These are phyloP conservation scores for Sarocladium brachiariae DNA, from an alignment of 2,329 filamentous ascomycete genomes.

Conservation along the genomic window DNA sequence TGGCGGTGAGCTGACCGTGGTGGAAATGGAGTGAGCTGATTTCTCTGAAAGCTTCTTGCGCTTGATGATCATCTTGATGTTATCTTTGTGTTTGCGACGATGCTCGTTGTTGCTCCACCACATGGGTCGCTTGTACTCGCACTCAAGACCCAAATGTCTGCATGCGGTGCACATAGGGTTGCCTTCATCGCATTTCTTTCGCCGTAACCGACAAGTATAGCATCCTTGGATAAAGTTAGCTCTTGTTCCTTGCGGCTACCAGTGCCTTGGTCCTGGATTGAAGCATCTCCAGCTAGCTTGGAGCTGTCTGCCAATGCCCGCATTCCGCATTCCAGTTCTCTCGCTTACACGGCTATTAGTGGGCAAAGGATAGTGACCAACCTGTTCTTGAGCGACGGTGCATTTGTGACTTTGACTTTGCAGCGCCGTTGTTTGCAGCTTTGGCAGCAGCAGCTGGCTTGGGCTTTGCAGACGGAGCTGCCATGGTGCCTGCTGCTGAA, in stretches of 20 bases:
- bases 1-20: constrained; percentile 60
- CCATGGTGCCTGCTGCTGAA: constrained; percentile 48
- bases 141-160: constrained; percentile 71
- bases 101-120: constrained; percentile 97
- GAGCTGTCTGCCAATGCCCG: not conserved
- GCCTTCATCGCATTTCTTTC: constrained; percentile 65
- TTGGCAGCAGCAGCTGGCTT: constrained; percentile 37
- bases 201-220: constrained; percentile 60
- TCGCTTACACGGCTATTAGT: constrained; percentile 1
- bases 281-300: not conserved
- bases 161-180: constrained; percentile 57
- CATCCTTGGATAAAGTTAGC: constrained; percentile 39
- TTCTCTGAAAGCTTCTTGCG: constrained; percentile 92
- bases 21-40: constrained; percentile 49
- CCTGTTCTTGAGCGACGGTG: constrained; percentile 92
- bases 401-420: constrained; percentile 75
- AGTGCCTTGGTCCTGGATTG: not conserved
- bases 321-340: constrained; percentile 1
- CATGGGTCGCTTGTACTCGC: constrained; percentile 92
- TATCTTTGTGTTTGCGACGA: constrained; percentile 80
- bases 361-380: constrained; percentile 41
- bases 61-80: constrained; percentile 97
- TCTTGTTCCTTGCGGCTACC: not conserved
- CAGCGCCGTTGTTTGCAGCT: constrained; percentile 32
- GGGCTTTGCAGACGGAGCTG: constrained; percentile 51